Percentiles rank a stretch among this genome's conserved stretches.
Conservation (phyloP, 306 rosid species). For the Sindora glabra region DNA sequence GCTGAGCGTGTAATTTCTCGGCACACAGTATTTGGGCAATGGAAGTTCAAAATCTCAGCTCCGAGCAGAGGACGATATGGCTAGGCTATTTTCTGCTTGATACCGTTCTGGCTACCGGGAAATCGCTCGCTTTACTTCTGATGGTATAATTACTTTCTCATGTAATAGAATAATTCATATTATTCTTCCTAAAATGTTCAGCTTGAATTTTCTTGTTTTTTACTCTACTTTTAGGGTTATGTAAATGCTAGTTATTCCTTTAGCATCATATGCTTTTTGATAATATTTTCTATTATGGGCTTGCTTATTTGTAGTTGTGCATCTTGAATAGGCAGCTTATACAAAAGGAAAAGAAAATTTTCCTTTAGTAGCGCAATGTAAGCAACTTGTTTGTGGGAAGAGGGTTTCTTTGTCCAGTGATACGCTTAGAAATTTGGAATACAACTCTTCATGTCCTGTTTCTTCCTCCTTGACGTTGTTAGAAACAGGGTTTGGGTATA, state of each 20-base stretch:
- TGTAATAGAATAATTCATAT: not conserved
- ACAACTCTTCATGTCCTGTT: not conserved
- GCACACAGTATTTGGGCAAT: slow-evolving; percentile 17
- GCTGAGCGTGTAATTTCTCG: no score
- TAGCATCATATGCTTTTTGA: no score
- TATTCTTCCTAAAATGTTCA: not conserved
- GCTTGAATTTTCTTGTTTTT: not conserved
- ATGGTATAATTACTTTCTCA: slow-evolving; percentile 27
- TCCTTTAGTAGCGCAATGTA: not conserved
- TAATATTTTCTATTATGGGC: no score
- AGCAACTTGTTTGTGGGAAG: not conserved
- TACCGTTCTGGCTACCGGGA: slow-evolving; percentile 34
- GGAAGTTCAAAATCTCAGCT: slow-evolving; percentile 30
- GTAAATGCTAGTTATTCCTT: no score
- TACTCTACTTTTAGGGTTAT: not conserved
- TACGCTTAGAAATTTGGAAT: slow-evolving; percentile 2
- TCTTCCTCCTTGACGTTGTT: not conserved
- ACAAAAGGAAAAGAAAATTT: no score
- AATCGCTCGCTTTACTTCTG: slow-evolving; percentile 26
- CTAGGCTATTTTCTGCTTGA: slow-evolving; percentile 33
- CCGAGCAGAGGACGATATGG: no score
- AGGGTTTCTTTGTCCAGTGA: not conserved
- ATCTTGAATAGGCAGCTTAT: no score
- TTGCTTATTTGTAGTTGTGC: no score
- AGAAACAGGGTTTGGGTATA: no score